Conservation (phyloP, 495 filamentous ascomycete genomes). For the Extremus antarcticus region DNA sequence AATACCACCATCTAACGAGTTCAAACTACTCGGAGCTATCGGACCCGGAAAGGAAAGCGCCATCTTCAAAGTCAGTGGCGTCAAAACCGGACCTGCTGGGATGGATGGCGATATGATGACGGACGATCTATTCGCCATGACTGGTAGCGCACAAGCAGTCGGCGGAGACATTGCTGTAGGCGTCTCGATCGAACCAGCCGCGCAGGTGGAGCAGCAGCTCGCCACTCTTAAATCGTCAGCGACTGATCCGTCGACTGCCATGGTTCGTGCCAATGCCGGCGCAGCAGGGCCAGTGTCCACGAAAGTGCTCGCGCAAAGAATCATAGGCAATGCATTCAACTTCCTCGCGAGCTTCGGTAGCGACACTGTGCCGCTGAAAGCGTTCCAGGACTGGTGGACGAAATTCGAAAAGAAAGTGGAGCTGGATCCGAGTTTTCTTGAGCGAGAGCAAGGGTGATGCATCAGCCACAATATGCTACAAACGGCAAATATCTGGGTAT, state of each 20-base stretch:
- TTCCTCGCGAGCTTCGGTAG: slow-evolving; percentile 82
- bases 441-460: slow-evolving; percentile 50
- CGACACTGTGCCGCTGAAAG: slow-evolving; percentile 80
- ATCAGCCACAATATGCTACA: too few species aligned
- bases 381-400: slow-evolving; percentile 92
- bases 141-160: neutral
- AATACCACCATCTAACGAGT: slow-evolving; percentile 45
- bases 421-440: slow-evolving; percentile 78
- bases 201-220: slow-evolving; percentile 59
- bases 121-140: neutral
- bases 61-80: slow-evolving; percentile 57
- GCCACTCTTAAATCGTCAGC: slow-evolving; percentile 39
- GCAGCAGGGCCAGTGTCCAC: slow-evolving; percentile 40
- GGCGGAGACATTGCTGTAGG: slow-evolving; percentile 53
- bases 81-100: slow-evolving; percentile 8
- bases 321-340: slow-evolving; percentile 96
- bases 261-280: slow-evolving; percentile 25
- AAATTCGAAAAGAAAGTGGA: slow-evolving; percentile 89
- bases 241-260: slow-evolving; percentile 24
- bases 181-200: slow-evolving; percentile 67
- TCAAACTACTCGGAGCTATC: slow-evolving; percentile 77
- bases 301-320: slow-evolving; percentile 73
- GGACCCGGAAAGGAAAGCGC: slow-evolving; percentile 80
- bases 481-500: neutral
- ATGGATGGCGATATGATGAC: too few species aligned